Percentiles rank a stretch among this genome's conserved stretches.
These are phyloP conservation scores for Plasmodium fragile DNA, from an alignment of 169 alveolate species.

Conservation along the genomic window DNA sequence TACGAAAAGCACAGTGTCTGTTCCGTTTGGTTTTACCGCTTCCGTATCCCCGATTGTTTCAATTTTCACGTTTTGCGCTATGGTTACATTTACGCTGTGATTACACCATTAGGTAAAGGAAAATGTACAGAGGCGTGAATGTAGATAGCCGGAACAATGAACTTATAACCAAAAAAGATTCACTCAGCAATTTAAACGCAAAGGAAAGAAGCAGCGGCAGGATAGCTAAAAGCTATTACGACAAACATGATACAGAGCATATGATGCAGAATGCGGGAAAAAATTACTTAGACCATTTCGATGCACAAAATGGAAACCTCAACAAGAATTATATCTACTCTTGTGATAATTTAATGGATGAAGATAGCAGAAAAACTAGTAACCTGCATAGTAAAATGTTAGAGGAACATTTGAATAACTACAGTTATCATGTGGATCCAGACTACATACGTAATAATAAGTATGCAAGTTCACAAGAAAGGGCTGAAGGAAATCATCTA, in stretches of 20 bases:
- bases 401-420: not conserved
- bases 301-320: not conserved
- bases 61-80: not conserved
- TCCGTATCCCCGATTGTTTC: not conserved
- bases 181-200: conserved; percentile 13
- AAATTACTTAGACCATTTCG: not conserved
- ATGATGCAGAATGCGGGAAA: conserved; percentile 7
- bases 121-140: conserved; percentile 44
- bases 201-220: conserved; percentile 4
- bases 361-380: conserved; percentile 4
- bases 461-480: not conserved
- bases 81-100: conserved; percentile 35
- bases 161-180: not conserved
- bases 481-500: not conserved
- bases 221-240: conserved; percentile 6
- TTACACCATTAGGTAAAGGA: conserved; percentile 2
- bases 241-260: not conserved
- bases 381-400: not conserved
- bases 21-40: not conserved
- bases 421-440: conserved; percentile 4
- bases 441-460: conserved; percentile 7
- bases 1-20: not conserved
- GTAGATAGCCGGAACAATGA: conserved; percentile 35
- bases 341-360: conserved; percentile 4
- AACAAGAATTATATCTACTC: conserved; percentile 14